Base-by-base conservation (phyloP, 371 early-diverging fungal genomes). In the Mucor sp. region DNA sequence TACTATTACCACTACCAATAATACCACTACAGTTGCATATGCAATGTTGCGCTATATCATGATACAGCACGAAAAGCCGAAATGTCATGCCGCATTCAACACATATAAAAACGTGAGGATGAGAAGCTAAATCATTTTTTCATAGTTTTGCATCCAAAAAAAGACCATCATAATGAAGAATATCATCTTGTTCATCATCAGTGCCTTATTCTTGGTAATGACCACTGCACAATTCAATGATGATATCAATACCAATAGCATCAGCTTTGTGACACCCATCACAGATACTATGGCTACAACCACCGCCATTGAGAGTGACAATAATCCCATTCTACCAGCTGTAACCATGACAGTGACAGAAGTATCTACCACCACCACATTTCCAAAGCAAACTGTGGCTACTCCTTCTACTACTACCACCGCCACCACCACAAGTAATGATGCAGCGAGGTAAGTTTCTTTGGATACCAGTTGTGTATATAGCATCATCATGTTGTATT, bases 401-500 rank as follows among this genome's bases (percentile, higher is more conserved):
- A 19, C 33, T 1, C 15, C 30, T 14, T 17, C 41, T 19, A 39
- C 39, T 28, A 60, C 6, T 19, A 30, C 30, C 2, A 30, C 27
- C 39, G 43, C 60, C 2, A 27, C 27, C 39, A 60, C 60, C 2
- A 27, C 41, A 21, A 60, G 50, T 50, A 50, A 60, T 43, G 60
- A 60, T 39, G 60, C 60, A 41, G 14, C 21, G 5, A 60, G 60
- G 60, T 60, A 60, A 60, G 19, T 11, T 37, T 37, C n/a, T 30
- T 17, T 32, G n/a, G 4, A 19, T 35, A 11, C 15, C n/a, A 56
- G 19, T 17, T 33, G 33, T 2, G n/a, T n/a, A n/a, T 15, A 56
- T 56, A 56, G 32, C 28, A 30, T 56, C 57, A 28, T 17, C 57
- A 56, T 28, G 15, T 33, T 32, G 30, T 57, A 57, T 33, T 57